A percentile compares a stretch with the other conserved stretches of the same genome.
Evolutionary conservation across 257 asterid genomes (phyloP).

Genomic region (Hygrophila difformis): DNA sequence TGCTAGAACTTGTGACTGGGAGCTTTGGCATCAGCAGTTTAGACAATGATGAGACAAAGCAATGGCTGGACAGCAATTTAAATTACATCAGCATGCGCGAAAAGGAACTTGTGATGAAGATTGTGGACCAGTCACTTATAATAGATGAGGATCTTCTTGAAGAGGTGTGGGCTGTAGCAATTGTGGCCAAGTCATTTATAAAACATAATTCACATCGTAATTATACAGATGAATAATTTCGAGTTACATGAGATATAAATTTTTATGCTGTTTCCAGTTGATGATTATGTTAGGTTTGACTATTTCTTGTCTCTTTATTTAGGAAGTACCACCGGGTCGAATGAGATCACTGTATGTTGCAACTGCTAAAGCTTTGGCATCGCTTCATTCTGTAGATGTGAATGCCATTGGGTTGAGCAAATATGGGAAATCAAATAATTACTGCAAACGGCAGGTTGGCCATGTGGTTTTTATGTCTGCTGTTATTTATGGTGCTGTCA

Average conservation of each 20-base stretch:
- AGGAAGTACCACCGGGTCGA: conserved; percentile 65
- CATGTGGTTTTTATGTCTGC: neutral
- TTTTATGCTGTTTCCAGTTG: no score
- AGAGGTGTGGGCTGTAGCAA: conserved; percentile 99
- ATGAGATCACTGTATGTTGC: conserved; percentile 65
- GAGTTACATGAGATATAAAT: no score
- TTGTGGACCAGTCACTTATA: conserved; percentile 72
- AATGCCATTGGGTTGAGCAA: conserved; percentile 61
- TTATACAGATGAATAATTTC: no score
- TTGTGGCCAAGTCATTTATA: conserved; percentile 83
- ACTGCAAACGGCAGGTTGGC: conserved; percentile 87
- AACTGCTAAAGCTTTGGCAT: conserved; percentile 76
- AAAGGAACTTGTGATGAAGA: conserved; percentile 81
- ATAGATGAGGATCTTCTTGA: conserved; percentile 91
- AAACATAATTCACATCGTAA: no score
- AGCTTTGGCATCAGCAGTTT: conserved; percentile 77
- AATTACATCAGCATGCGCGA: conserved; percentile 71
- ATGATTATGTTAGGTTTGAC: no score
- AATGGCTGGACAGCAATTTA: conserved; percentile 55
- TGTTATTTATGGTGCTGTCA: conserved; percentile 2
- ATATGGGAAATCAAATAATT: conserved; percentile 65
- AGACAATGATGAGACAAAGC: conserved; percentile 52
- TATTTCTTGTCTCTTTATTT: conserved; percentile 11
- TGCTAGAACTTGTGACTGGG: conserved; percentile 92
- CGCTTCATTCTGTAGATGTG: conserved; percentile 76